Evolutionary conservation across 306 rosid species (phyloP), one percentile per base, ranked within the genome.

Genomic region (Castanospermum australe): DNA sequence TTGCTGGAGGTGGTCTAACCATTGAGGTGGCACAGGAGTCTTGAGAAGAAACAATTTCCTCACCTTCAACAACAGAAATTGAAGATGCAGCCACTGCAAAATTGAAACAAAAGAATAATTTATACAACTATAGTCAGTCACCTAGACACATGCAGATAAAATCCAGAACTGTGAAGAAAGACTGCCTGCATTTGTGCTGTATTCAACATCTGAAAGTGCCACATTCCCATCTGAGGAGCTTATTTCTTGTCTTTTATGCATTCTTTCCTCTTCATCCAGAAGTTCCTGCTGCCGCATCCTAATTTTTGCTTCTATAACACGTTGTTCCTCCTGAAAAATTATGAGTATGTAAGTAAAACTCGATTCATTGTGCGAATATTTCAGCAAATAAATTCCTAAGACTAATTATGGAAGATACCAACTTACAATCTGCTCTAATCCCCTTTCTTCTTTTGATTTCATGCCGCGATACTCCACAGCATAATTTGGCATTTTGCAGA

Each of bases 271-370:
- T 77, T 96, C 99, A 78, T 91, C 98, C 82, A 77, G 91, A 77
- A 96, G 85, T 84, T 96, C 97, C 77, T 93, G 89, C 84, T 86
- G 93, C 36, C 94, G 93, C 75, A 93, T 96, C 88, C 98, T 96
- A 78, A 96, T 93, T 88, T 93, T 93, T 38, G 99, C 99, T 87
- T 96, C 99, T 66, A 96, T 96, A 76, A 96, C 99, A 47, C 99
- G 96, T 59, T 96, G 99, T 85, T 96, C 99, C 81, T 96, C 99
- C 98, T 93, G 80, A 80, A 71, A 60, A 79, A 71, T 84, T 28
- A 7, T 68, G 62, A 55, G 79, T 65, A 73, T 42, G 56, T n/a
- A 67, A 39, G 30, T 33, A 36, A 56, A 41, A 64, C 59, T 24
- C 60, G 12, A 74, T 70, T 64, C 36, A 4, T n/a, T 28, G 7